Conservation (phyloP, 345 rosid genomes). For the Alliaria petiolata region DNA sequence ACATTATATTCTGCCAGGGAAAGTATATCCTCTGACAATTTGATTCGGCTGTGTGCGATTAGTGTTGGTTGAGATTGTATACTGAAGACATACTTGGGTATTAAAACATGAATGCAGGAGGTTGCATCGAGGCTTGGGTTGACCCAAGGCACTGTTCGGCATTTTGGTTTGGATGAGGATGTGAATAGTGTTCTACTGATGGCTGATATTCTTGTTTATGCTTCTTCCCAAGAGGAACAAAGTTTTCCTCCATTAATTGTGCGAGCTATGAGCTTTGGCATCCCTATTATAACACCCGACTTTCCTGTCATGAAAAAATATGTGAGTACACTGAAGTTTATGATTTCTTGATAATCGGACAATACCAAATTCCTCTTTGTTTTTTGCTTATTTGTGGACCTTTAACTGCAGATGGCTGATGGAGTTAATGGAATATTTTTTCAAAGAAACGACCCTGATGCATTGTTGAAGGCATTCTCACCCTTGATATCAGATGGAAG, state of each 20-base stretch:
- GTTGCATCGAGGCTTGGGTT: constrained; percentile 78
- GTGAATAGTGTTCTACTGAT: constrained; percentile 62
- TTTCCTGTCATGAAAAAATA: constrained; percentile 69
- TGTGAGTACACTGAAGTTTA: constrained; percentile 42
- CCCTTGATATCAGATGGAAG: constrained; percentile 70
- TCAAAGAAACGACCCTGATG: constrained; percentile 59
- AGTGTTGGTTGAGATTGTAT: constrained; percentile 11
- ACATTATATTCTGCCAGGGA: background rate
- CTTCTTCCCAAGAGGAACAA: constrained; percentile 93
- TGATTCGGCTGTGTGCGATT: background rate
- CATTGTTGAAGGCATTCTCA: constrained; percentile 67
- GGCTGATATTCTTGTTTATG: constrained; percentile 89
- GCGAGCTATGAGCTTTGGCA: constrained; percentile 88
- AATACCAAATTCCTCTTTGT: background rate
- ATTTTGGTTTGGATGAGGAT: constrained; percentile 72
- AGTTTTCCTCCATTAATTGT: constrained; percentile 75
- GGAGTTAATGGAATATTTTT: constrained; percentile 64
- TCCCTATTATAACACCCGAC: constrained; percentile 75
- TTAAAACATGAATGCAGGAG: constrained; percentile 46
- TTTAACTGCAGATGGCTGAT: constrained; percentile 58
- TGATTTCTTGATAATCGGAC: constrained; percentile 9
- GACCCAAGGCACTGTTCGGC: constrained; percentile 56
- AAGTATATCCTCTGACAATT: background rate
- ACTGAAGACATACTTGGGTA: background rate
- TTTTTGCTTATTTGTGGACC: constrained; percentile 21